Base-by-base conservation (phyloP, 2,329 filamentous ascomycete species). In the Fusarium chaquense region DNA sequence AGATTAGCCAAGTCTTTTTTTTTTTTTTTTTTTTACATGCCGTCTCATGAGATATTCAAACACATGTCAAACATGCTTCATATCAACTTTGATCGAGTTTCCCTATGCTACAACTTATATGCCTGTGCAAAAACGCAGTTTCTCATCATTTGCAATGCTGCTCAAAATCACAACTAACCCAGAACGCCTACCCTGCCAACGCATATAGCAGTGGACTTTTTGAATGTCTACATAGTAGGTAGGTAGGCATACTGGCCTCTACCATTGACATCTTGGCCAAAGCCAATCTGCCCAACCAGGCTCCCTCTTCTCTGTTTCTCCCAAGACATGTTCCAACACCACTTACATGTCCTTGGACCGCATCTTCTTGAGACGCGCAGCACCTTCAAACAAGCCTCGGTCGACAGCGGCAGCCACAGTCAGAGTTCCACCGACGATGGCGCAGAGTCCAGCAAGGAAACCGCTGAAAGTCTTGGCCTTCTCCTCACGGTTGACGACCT, bases 341-440 rank as follows among this genome's bases (percentile, higher is more conserved):
- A 5, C 61, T 78, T 79, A 90, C 64, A 88, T 76, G 68, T 87
- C 88, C 81, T 91, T 91, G 7, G 84, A 81, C 72, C 87, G 93
- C 79, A 97, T 80, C 86, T 99, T 99, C 87, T 92, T 97, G 69
- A 98, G 85, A 77, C 92, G 88, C 61, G 90, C 89, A 4, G 88
- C 87, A 43, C 96, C 96, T 81, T 99, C 96, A 75, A 98, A 99
- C 65, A 98, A 81, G 51, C 92, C 93, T 59, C 97, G 89, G 78
- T 99, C 96, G 33, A 99, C 84, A 6, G 96, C 96, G 8, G 97
- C 96, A 13, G 96, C 96, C 20, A 99, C 96, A 0, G 96, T 99
- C 71, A 99, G 82, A 1, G 96, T 99, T 72, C 96, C 96, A 66
- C 96, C 96, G 52, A 99, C 90, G 65, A 98, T 92, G 38, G 95